Base-by-base conservation (phyloP, 208 protist genomes). In the Acanthamoeba pearcei region DNA sequence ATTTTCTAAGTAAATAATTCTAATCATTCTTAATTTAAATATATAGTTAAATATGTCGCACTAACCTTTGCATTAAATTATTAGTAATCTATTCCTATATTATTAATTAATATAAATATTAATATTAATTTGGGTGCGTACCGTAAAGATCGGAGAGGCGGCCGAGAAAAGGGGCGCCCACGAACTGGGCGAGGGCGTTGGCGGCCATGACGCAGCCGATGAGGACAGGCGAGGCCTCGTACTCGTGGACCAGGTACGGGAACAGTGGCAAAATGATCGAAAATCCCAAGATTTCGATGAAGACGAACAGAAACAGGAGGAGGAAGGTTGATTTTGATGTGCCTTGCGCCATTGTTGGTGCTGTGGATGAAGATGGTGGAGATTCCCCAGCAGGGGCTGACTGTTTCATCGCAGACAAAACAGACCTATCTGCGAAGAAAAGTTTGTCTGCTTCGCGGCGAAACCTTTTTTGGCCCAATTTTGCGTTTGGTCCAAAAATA, bases 211-310 rank as follows among this genome's bases (percentile, higher is more conserved):
- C n/a, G 29, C 49, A 68, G 53, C 82, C 82, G 42, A 68, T 90
- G n/a, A 68, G 49, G n/a, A 68, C 82, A 8, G 82, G 82, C 29
- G 82, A 90, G 82, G 82, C 82, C 13, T 35, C 53, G 2, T 70
- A 90, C 15, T 68, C 55, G 27, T 90, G 32, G 17, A 90, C 82
- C 17, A 90, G 57, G 82, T 90, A 90, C n/a, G 82, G 82, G 32
- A 90, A 68, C 19, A 90, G 82, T 22, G 82, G 82, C 22, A 90
- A 53, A 42, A 68, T 68, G 53, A 90, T 90, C 6, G 55, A 70
- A 49, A 90, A 90, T 10, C 82, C 82, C 17, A 90, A 49, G 57
- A 90, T 90, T 60, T 90, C 82, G 49, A 90, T 90, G 53, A 90
- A 90, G 5, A 90, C 82, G 53, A 90, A 90, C 5, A 90, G 53